A percentile compares a stretch with the other conserved stretches of the same genome.
Conservation (phyloP, 129 eudicot genomes). For the Chrysanthemum lavandulifolium region DNA sequence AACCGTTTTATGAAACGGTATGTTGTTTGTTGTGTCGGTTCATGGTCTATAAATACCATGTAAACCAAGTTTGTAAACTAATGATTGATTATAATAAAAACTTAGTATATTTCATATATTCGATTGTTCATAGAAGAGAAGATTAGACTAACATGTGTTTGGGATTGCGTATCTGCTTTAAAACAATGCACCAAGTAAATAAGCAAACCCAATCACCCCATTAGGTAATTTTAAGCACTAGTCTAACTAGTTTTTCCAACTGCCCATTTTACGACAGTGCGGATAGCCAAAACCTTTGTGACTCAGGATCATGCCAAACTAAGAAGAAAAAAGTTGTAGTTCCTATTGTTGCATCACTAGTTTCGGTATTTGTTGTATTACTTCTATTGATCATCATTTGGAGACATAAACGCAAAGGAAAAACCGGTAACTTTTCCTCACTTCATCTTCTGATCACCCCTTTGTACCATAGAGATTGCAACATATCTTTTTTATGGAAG, state of each 20-base stretch:
- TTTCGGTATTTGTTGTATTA: slow-evolving; percentile 16
- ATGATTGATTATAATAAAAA: too few species aligned
- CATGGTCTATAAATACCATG: too few species aligned
- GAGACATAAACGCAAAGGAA: slow-evolving; percentile 30
- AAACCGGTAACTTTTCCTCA: slow-evolving; percentile 23
- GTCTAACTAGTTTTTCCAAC: not conserved
- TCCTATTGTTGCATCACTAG: slow-evolving; percentile 31
- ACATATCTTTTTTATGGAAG: not conserved
- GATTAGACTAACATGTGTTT: too few species aligned
- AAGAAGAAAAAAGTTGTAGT: slow-evolving; percentile 21
- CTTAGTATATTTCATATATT: too few species aligned
- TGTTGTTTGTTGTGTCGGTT: too few species aligned
- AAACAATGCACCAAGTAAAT: too few species aligned
- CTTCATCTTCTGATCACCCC: not conserved
- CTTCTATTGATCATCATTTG: slow-evolving; percentile 22
- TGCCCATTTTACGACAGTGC: slow-evolving; percentile 19
- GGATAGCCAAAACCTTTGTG: slow-evolving; percentile 29
- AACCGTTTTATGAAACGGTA: too few species aligned
- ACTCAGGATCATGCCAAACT: slow-evolving; percentile 26
- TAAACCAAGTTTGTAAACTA: too few species aligned
- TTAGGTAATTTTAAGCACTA: not conserved
- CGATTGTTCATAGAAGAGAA: too few species aligned
- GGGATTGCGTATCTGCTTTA: too few species aligned
- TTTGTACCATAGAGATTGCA: not conserved
- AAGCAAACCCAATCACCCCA: too few species aligned